These are phyloP conservation scores for Suhomyces chickasaworum DNA, from an alignment of 1,139 yeast genomes.

Conservation along the genomic window DNA sequence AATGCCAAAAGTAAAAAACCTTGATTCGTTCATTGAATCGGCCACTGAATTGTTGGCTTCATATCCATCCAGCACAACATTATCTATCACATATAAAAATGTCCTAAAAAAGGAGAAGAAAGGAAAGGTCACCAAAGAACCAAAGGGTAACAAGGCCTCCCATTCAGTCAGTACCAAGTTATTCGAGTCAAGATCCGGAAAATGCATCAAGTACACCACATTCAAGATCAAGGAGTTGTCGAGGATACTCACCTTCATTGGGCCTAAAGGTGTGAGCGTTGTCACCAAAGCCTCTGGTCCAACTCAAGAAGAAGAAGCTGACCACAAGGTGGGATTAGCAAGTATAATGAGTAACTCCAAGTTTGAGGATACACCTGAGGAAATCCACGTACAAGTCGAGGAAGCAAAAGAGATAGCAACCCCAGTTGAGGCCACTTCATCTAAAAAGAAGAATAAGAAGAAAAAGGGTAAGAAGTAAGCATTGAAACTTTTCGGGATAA, in stretches of 20 bases:
- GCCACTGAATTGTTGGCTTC: conserved; percentile 39
- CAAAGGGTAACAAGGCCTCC: conserved; percentile 27
- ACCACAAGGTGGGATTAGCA: conserved; percentile 38
- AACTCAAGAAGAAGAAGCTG: conserved; percentile 15
- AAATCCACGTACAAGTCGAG: conserved; percentile 12
- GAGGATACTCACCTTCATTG: conserved; percentile 75
- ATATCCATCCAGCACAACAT: conserved; percentile 40
- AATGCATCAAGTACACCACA: conserved; percentile 63
- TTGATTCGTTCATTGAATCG: conserved; percentile 41
- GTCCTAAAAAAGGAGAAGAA: conserved; percentile 28
- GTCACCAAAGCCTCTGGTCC: conserved; percentile 22
- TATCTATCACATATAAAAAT: conserved; percentile 44
- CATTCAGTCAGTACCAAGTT: conserved; percentile 63
- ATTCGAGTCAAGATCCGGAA: conserved; percentile 70
- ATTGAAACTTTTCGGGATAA: neutral
- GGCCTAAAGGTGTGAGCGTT: conserved; percentile 72
- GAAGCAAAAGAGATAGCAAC: conserved; percentile 9
- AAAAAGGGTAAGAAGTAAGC: conserved; percentile 16
- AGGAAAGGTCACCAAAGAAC: conserved; percentile 24
- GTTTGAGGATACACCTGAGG: conserved; percentile 27
- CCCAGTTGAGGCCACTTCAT: conserved; percentile 7
- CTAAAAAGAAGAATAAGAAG: conserved; percentile 20
- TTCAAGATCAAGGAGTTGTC: conserved; percentile 75
- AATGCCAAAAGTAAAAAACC: conserved; percentile 17
- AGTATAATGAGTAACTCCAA: conserved; percentile 46